A percentile compares a stretch with the other conserved stretches of the same genome.
Conservation (phyloP, 805 yeast genomes). For the Nematodospora valgi region DNA sequence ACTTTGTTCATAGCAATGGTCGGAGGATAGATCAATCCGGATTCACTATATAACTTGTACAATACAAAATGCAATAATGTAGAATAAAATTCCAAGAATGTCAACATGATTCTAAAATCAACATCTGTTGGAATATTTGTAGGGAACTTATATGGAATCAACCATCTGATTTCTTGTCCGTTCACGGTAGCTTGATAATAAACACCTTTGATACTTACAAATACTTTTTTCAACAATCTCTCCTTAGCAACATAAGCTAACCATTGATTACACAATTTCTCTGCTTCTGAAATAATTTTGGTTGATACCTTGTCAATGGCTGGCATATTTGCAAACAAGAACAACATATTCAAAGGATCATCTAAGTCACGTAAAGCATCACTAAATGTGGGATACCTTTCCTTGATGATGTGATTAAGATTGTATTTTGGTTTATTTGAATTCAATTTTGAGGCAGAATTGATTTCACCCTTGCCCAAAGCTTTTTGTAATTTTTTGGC, state of each 20-base stretch:
- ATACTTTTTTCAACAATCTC: slow-evolving; percentile 77
- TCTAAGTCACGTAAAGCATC: slow-evolving; percentile 93
- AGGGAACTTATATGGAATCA: slow-evolving; percentile 95
- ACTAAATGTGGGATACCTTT: slow-evolving; percentile 89
- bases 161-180: slow-evolving; percentile 95
- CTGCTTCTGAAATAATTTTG: slow-evolving; percentile 84
- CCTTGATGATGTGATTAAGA: slow-evolving; percentile 87
- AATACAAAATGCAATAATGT: slow-evolving; percentile 86
- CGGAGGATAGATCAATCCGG: slow-evolving; percentile 89
- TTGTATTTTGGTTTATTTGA: slow-evolving; percentile 78
- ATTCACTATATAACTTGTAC: slow-evolving; percentile 80
- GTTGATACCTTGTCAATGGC: slow-evolving; percentile 82
- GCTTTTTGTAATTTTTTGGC: slow-evolving; percentile 87
- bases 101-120: slow-evolving; percentile 94
- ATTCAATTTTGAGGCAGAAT: slow-evolving; percentile 84
- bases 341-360: slow-evolving; percentile 93
- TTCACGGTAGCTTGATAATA: slow-evolving; percentile 86
- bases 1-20: slow-evolving; percentile 65
- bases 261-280: slow-evolving; percentile 88
- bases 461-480: slow-evolving; percentile 86
- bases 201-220: slow-evolving; percentile 95
- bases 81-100: slow-evolving; percentile 93
- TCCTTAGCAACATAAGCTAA: slow-evolving; percentile 88
- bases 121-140: slow-evolving; percentile 91
- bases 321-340: slow-evolving; percentile 91